These are phyloP conservation scores for Kodamaea suecica DNA, from an alignment of 1,139 yeast genomes.

Conservation along the genomic window DNA sequence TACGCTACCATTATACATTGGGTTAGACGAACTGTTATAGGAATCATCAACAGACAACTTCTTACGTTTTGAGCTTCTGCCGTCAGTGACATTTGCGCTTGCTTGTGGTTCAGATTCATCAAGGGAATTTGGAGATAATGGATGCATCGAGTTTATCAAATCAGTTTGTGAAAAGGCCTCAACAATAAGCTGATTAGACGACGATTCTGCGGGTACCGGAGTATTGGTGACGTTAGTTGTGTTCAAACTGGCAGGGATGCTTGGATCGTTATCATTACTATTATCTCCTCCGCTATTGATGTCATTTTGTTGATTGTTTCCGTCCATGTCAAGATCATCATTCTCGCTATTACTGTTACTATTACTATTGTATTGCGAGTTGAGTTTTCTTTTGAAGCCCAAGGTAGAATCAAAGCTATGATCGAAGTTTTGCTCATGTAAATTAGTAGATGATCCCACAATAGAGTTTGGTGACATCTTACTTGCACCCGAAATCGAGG, in stretches of 20 bases:
- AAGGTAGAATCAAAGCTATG: conserved; percentile 6
- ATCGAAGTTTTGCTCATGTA: conserved; percentile 11
- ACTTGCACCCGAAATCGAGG: conserved; percentile 8
- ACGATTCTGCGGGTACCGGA: conserved; percentile 3
- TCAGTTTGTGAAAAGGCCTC: conserved; percentile 5
- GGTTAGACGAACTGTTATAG: conserved; percentile 35
- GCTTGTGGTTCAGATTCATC: conserved; percentile 64
- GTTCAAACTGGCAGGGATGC: not conserved
- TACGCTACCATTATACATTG: conserved; percentile 43
- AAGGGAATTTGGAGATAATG: conserved; percentile 60
- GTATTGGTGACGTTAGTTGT: conserved; percentile 6
- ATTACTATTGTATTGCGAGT: conserved; percentile 10
- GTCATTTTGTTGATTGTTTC: conserved; percentile 2
- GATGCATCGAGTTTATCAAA: conserved; percentile 21
- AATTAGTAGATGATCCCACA: conserved; percentile 23
- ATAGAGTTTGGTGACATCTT: conserved; percentile 21
- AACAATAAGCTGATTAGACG: conserved; percentile 1
- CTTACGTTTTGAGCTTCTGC: conserved; percentile 39
- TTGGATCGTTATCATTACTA: no score
- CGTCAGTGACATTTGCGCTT: conserved; percentile 35
- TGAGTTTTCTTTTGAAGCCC: conserved; percentile 8
- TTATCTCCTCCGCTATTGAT: no score
- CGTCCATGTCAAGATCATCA: conserved; percentile 5
- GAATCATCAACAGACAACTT: conserved; percentile 46
- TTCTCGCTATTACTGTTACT: conserved; percentile 11